Conservation (phyloP, 257 asterid genomes). For the Orobanche coerulescens region DNA sequence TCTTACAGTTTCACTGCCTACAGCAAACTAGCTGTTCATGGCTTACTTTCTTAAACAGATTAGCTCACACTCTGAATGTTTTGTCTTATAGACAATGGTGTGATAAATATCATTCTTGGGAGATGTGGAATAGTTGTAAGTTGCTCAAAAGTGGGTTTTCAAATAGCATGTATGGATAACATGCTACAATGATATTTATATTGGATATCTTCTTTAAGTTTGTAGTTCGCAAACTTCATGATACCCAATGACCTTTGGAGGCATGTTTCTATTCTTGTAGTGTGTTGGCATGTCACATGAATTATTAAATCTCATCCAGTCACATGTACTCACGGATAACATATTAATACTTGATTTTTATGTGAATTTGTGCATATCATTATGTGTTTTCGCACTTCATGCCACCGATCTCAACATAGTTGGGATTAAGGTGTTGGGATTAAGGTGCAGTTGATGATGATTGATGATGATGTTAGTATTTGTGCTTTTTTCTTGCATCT, state of each 20-base stretch:
- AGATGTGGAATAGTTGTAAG: neutral
- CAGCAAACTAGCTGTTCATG: neutral
- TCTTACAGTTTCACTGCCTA: constrained; percentile 1
- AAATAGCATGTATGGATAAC: neutral
- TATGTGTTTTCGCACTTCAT: neutral
- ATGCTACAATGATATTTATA: neutral
- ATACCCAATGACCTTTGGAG: neutral
- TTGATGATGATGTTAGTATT: neutral
- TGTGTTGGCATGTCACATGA: neutral
- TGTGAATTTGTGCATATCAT: constrained; percentile 15
- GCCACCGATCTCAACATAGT: too few relatives aligned
- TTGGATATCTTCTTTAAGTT: neutral
- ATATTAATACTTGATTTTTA: neutral
- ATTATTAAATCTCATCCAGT: neutral
- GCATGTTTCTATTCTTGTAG: neutral
- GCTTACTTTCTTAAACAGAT: neutral
- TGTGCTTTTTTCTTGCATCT: neutral
- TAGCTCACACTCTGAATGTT: neutral
- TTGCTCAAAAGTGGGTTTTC: neutral
- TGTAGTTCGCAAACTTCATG: neutral
- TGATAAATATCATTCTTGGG: neutral
- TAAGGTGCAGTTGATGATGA: too few relatives aligned
- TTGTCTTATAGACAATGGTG: neutral
- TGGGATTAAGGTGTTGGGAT: too few relatives aligned
- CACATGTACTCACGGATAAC: neutral